These are phyloP conservation scores for Kwoniella dendrophila DNA, from an alignment of 768 basidiomycete species.

Conservation along the genomic window DNA sequence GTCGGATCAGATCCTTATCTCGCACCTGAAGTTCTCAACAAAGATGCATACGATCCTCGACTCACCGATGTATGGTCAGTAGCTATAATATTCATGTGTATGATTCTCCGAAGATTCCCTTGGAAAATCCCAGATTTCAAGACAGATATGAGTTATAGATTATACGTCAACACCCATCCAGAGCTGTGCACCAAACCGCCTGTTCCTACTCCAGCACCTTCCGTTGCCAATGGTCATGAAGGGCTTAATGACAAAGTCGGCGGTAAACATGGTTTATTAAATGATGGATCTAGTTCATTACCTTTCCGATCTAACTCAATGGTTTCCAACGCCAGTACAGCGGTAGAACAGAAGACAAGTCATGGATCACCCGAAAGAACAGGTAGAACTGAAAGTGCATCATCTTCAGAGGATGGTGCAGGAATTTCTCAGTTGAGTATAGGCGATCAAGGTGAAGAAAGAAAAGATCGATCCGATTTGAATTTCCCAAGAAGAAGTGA, in stretches of 20 bases:
- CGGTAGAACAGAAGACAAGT: constrained; percentile 22
- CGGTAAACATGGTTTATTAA: constrained; percentile 36
- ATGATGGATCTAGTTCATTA: constrained; percentile 47
- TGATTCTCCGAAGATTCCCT: constrained; percentile 94
- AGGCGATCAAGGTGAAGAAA: constrained; percentile 11
- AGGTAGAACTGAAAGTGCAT: constrained; percentile 11
- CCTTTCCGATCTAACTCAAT: constrained; percentile 42
- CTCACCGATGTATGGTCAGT: constrained; percentile 99
- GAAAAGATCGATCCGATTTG: constrained; percentile 66
- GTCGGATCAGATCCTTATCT: constrained; percentile 98
- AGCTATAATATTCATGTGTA: constrained; percentile 98
- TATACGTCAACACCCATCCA: constrained; percentile 90
- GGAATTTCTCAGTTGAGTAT: constrained; percentile 9
- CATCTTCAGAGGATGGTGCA: constrained; percentile 12
- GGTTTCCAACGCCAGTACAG: constrained; percentile 34
- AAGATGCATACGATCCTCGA: constrained; percentile 85
- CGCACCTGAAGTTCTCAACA: constrained; percentile 87
- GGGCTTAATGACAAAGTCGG: constrained; percentile 29
- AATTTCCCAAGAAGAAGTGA: constrained; percentile 73
- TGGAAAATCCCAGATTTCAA: constrained; percentile 98
- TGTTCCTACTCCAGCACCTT: constrained; percentile 47
- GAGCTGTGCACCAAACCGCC: constrained; percentile 66
- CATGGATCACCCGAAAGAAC: constrained; percentile 10
- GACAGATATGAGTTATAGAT: constrained; percentile 84
- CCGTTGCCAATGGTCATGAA: constrained; percentile 35